Evolutionary conservation across 768 basidiomycete genomes (phyloP).

Genomic region (Dentipellis sp.): DNA sequence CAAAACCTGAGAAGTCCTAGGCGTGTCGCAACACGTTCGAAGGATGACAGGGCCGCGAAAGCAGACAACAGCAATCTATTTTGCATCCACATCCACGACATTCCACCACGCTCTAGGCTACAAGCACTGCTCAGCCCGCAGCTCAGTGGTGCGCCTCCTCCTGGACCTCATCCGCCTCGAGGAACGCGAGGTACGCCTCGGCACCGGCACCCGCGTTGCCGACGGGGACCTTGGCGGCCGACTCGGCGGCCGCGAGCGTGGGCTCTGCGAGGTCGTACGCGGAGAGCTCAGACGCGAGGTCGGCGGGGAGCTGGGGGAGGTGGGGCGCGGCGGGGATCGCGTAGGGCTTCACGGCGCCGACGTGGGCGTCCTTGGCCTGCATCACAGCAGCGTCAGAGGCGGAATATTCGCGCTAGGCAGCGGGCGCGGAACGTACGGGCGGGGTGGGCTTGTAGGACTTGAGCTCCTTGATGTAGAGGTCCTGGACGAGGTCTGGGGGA

Average conservation of each 20-base stretch:
- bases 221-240: neutral
- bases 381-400: neutral
- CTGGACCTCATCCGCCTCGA: conserved; percentile 34
- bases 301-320: conserved; percentile 64
- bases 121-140: too few relatives aligned
- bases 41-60: too few relatives aligned
- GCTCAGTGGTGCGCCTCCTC: conserved; percentile 25
- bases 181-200: conserved; percentile 32
- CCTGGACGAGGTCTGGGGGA: conserved; percentile 79
- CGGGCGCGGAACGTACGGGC: conserved; percentile 39
- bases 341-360: conserved; percentile 80
- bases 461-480: conserved; percentile 84
- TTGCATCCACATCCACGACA: neutral
- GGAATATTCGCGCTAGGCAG: neutral
- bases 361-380: conserved; percentile 86
- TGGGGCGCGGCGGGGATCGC: conserved; percentile 64
- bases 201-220: conserved; percentile 24
- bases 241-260: conserved; percentile 13
- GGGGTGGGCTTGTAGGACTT: conserved; percentile 80
- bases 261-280: conserved; percentile 84
- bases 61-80: neutral
- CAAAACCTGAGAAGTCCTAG: too few relatives aligned
- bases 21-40: too few relatives aligned
- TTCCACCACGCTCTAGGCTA: neutral
- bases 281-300: conserved; percentile 82